Evolutionary conservation across 768 basidiomycete genomes (phyloP), one percentile per base, ranked within the genome.

Genomic region (Auricularia cornea): DNA sequence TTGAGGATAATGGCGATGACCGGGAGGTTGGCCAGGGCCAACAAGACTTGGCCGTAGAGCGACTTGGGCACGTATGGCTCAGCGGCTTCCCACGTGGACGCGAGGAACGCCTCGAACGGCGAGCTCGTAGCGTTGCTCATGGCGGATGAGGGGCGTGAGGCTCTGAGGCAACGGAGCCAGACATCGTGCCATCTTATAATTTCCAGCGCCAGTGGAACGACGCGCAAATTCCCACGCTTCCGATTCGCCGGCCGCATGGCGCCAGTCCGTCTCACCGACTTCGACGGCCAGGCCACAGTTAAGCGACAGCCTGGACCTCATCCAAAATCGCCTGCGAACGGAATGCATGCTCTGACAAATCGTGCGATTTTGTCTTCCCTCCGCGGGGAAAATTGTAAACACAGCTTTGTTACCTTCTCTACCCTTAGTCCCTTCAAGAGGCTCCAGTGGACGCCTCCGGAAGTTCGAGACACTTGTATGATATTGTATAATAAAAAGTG

Each of bases 1-100:
- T 98, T 94, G 63, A 93, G 70, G 6, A 86, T 66, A 59, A 95
- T 81, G 59, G 79, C 82, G 66, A 91, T 67, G 59, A 92, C 48
- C 2, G 93, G 92, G 16, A 85, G 74, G 66, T 87, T 91, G 51
- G 94, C 69, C 59, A 92, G 56, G 3, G 71, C 67, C 68, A 74
- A 80, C 67, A 77, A 81, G 68, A 68, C 64, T 57, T 57, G 44
- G 61, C 33, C 31, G 35, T 62, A 65, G 60, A 38, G 28, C 59
- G 59, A 30, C 52, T 62, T 38, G 63, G 38, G 28, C 59, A 52
- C 14, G 54, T 65, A 35, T 64, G 63, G 59, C 33, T 60, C 20
- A 14, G 54, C 20, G 20, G 62, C 56, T 38, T 59, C 30, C 48
- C 56, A 66, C 1, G 63, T 54, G 48, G 66, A 62, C 8, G 64